Base-by-base conservation (phyloP, 2,329 filamentous ascomycete species). In the Cryoendolithus antarcticus region DNA sequence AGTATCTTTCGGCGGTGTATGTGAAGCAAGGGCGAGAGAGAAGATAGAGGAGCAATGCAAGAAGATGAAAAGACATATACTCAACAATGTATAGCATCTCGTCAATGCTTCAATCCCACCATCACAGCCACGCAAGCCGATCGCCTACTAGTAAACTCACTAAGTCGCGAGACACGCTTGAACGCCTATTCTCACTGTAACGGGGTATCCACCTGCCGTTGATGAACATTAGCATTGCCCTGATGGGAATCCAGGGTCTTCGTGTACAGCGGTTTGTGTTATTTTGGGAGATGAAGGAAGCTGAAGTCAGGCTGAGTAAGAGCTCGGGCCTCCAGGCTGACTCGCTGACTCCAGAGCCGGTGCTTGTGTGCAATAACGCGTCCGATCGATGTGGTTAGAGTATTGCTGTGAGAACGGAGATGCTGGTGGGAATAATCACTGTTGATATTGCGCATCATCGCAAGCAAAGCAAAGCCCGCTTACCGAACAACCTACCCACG, bases 391-490 rank as follows among this genome's bases (percentile, higher is more conserved):
- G 31, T 12, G 9, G 11, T 11, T 7, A 11, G 31, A 12, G 31
- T 9, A 12, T 32, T 32, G 30, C 30, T 32, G 30, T 32, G 30
- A n/a, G 30, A 12, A 32, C 30, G 10, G 30, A n/a, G 12, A 27
- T 27, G 24, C 24, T 27, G 5, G 24, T 7, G 24, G 24, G 24
- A 27, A 27, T 27, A 27, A 27, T 27, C 7, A 8, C 24, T 8
- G 7, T 2, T 27, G 24, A 27, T 27, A 6, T 27, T 27, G 24
- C 24, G 24, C 24, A 27, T 50, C 45, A 59, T 39, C 50, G 48
- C 35, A 93, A 61, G 61, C 88, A 94, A 62, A 93, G 74, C 41
- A 89, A 58, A 3, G 86, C 78, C 51, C 89, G 75, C 40, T 86
- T 80, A 2, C 89, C 89, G 66, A 95, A 95, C 9, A 74, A 63